A percentile compares a stretch with the other conserved stretches of the same genome.
phyloP scores from a whole-genome alignment of 108 stramenopile species.

The Nitzschia sp. region DNA sequence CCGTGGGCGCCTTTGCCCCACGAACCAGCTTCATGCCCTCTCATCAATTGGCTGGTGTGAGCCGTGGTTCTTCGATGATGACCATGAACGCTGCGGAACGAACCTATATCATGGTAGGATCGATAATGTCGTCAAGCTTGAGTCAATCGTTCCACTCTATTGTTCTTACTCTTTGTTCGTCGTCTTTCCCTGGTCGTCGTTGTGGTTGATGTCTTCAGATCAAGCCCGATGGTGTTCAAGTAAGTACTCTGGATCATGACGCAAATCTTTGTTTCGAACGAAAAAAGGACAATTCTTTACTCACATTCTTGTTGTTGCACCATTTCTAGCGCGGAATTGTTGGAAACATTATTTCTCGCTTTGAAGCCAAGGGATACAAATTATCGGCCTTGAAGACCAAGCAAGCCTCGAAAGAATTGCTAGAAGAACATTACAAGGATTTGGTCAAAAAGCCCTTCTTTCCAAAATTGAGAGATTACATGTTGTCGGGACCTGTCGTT shows the following conservation, averaged over 20 bases:
- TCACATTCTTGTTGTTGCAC: not conserved
- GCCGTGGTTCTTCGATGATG: conserved; percentile 13
- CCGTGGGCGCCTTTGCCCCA: conserved; percentile 21
- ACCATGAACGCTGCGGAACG: conserved; percentile 61
- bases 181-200: not conserved
- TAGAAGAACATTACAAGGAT: conserved; percentile 90
- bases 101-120: conserved; percentile 82
- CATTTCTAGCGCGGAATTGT: conserved; percentile 84
- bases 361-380: conserved; percentile 93
- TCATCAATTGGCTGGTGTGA: not conserved
- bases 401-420: conserved; percentile 79
- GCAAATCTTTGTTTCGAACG: no score
- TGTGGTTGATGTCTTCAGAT: conserved; percentile 16
- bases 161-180: not conserved
- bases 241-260: not conserved
- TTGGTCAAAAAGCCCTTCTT: conserved; percentile 95
- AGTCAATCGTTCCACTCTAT: no score
- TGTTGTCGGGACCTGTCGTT: conserved; percentile 72
- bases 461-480: conserved; percentile 89
- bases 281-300: no score
- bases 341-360: conserved; percentile 87
- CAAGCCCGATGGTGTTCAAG: conserved; percentile 34
- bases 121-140: no score
- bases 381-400: conserved; percentile 93
- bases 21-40: conserved; percentile 4